phyloP scores from a whole-genome alignment of 345 rosid genomes.

The Dimocarpus longan region DNA sequence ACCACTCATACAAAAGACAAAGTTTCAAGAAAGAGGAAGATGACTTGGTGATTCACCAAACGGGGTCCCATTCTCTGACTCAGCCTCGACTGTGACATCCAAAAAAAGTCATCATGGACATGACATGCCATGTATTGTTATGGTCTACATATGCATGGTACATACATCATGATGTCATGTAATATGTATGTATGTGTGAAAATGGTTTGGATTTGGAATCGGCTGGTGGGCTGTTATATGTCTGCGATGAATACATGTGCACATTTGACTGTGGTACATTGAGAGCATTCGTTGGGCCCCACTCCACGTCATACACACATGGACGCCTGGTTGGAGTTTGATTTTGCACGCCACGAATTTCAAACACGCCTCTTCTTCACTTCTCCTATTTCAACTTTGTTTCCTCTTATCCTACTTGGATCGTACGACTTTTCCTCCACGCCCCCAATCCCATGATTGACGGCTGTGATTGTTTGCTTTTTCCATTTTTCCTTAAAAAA shows the following conservation, averaged over 20 bases:
- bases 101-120: too few relatives aligned
- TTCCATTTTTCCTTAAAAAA: too few relatives aligned
- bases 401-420: too few relatives aligned
- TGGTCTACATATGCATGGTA: background rate
- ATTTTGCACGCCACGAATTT: slow-evolving; percentile 29
- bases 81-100: slow-evolving; percentile 28
- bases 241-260: background rate
- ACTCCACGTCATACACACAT: slow-evolving; percentile 33
- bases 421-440: too few relatives aligned
- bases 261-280: background rate
- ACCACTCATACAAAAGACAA: background rate
- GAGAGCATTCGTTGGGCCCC: slow-evolving; percentile 24
- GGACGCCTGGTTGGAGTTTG: slow-evolving; percentile 22
- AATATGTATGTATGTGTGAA: background rate
- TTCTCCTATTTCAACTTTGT: too few relatives aligned
- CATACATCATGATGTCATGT: background rate
- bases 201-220: slow-evolving; percentile 9
- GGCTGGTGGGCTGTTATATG: background rate
- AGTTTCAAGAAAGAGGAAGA: slow-evolving; percentile 7
- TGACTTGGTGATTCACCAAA: slow-evolving; percentile 27
- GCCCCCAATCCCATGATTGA: too few relatives aligned
- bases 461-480: too few relatives aligned
- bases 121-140: background rate
- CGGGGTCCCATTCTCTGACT: slow-evolving; percentile 33
- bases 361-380: background rate